These are phyloP conservation scores for Paspalum vaginatum DNA, from an alignment of 176 grass and related monocot species.

Conservation along the genomic window DNA sequence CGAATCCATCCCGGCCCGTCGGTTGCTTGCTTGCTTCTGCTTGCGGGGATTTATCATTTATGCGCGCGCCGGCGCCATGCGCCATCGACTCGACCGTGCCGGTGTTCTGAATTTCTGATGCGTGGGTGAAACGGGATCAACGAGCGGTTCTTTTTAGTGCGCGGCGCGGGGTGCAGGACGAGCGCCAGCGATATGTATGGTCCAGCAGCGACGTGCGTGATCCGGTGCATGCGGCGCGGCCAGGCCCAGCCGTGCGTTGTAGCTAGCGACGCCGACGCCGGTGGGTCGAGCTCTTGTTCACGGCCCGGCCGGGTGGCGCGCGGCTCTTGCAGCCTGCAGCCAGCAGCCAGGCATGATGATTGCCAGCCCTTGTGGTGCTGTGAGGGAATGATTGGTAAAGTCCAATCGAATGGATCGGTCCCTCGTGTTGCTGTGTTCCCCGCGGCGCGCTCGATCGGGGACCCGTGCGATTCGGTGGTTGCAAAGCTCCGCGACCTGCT, in stretches of 20 bases:
- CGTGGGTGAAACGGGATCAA: too few relatives aligned
- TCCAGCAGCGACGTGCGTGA: too few relatives aligned
- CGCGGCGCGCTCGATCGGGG: neutral
- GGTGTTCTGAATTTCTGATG: too few relatives aligned
- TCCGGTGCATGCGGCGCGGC: neutral
- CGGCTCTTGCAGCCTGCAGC: neutral
- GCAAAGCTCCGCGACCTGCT: neutral
- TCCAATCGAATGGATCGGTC: constrained; percentile 10
- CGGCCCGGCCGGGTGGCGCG: neutral
- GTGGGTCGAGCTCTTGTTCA: neutral
- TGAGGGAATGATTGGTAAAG: constrained; percentile 46
- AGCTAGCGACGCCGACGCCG: neutral
- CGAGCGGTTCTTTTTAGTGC: too few relatives aligned
- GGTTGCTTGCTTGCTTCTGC: neutral
- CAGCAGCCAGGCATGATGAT: neutral
- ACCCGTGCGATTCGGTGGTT: constrained; percentile 19
- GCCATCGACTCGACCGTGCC: too few relatives aligned
- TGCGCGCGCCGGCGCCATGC: neutral
- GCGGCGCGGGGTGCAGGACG: too few relatives aligned
- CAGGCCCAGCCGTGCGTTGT: neutral
- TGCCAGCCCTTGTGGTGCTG: neutral
- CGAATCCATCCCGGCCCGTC: neutral
- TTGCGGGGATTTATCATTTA: constrained; percentile 23
- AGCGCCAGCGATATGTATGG: too few relatives aligned
- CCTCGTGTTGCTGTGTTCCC: constrained; percentile 3